phyloP scores from a whole-genome alignment of 129 eudicot genomes.

The Sambucus nigra region DNA sequence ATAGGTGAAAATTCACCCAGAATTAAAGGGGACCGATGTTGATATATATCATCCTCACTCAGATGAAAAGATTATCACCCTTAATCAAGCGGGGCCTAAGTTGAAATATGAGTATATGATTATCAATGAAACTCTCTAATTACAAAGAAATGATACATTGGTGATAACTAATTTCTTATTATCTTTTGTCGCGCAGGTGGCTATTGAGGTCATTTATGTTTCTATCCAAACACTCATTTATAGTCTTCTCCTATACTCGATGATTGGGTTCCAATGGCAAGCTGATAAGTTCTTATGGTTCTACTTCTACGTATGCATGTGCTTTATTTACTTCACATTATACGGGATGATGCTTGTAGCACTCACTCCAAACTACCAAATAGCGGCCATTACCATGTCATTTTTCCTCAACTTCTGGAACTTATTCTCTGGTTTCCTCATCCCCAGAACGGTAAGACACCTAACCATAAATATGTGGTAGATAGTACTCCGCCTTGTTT shows the following conservation, averaged over 20 bases:
- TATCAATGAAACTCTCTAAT: neutral
- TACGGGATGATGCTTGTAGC: constrained; percentile 95
- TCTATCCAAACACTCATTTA: constrained; percentile 53
- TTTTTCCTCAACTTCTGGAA: constrained; percentile 89
- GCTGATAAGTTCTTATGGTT: constrained; percentile 59
- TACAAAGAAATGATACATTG: no score
- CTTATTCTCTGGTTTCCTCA: constrained; percentile 77
- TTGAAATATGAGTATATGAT: no score
- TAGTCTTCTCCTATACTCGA: constrained; percentile 53
- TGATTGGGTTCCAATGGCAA: constrained; percentile 79
- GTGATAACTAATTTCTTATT: neutral
- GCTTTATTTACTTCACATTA: constrained; percentile 72
- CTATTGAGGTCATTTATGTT: constrained; percentile 57
- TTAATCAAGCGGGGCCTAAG: no score
- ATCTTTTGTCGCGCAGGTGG: constrained; percentile 27
- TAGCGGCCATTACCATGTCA: constrained; percentile 76
- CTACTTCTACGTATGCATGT: constrained; percentile 71
- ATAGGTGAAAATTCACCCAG: no score
- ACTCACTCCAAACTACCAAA: constrained; percentile 65
- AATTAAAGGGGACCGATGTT: no score
- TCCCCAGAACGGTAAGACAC: constrained; percentile 48
- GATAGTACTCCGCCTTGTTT: neutral
- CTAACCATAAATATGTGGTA: neutral
- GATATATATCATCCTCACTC: no score
- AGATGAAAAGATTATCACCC: no score